These are phyloP conservation scores for Cyberlindnera meyerae DNA, from an alignment of 805 yeast genomes.

Conservation along the genomic window DNA sequence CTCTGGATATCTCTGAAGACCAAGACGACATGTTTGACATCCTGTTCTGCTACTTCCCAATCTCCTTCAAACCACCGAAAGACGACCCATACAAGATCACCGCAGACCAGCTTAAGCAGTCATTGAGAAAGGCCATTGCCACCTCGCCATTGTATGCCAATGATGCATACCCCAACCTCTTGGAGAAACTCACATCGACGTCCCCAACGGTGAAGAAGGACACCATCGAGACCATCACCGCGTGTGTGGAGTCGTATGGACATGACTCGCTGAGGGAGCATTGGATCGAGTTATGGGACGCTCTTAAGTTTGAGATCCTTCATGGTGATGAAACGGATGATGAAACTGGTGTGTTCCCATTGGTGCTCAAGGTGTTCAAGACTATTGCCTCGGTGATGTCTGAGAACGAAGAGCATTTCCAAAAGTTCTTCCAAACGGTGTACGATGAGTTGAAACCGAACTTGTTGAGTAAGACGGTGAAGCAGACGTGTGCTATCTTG, in stretches of 20 bases:
- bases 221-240: constrained; percentile 55
- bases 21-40: constrained; percentile 77
- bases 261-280: constrained; percentile 43
- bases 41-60: constrained; percentile 93
- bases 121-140: constrained; percentile 58
- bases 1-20: constrained; percentile 39
- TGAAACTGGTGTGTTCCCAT: constrained; percentile 36
- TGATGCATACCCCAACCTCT: constrained; percentile 69
- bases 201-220: constrained; percentile 71
- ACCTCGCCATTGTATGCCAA: constrained; percentile 59
- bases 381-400: constrained; percentile 38
- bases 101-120: constrained; percentile 59
- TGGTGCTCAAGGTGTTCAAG: constrained; percentile 41
- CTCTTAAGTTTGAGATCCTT: constrained; percentile 81
- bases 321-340: constrained; percentile 61
- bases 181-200: constrained; percentile 76
- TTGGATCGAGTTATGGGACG: constrained; percentile 81
- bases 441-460: constrained; percentile 50
- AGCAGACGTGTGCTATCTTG: constrained; percentile 59
- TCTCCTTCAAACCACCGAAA: constrained; percentile 87
- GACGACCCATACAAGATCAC: constrained; percentile 85
- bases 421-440: constrained; percentile 36
- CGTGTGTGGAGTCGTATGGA: constrained; percentile 51
- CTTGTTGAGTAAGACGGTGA: constrained; percentile 48
- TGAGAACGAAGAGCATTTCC: constrained; percentile 28